phyloP scores from a whole-genome alignment of 2,329 filamentous ascomycete species.

The Sodiomyces alkalinus region DNA sequence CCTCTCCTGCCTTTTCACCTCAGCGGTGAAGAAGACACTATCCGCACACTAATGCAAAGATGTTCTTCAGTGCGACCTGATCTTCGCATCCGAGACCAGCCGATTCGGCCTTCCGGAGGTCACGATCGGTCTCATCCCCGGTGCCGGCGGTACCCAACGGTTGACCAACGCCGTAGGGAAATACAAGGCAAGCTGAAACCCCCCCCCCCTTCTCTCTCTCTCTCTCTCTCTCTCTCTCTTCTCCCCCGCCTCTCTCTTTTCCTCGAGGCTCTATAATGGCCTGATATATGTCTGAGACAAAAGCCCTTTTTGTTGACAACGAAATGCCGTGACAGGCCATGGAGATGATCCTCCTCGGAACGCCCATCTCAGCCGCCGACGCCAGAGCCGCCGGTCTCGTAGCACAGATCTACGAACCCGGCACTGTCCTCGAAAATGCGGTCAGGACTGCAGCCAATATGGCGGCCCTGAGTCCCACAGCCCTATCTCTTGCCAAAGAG shows the following conservation, averaged over 20 bases:
- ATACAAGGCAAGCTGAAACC: constrained; percentile 21
- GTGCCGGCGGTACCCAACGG: constrained; percentile 22
- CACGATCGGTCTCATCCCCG: constrained; percentile 20
- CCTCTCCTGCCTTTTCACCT: too few species aligned
- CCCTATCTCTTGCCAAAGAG: constrained; percentile 14
- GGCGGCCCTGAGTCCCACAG: constrained; percentile 12
- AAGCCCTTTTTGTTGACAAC: too few species aligned
- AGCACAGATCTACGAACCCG: constrained; percentile 12
- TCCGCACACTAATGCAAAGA: too few species aligned
- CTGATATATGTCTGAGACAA: background rate
- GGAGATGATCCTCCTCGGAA: constrained; percentile 14
- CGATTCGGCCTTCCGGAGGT: constrained; percentile 22
- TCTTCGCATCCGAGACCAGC: constrained; percentile 16
- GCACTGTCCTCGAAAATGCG: constrained; percentile 12
- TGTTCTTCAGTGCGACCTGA: constrained; percentile 19
- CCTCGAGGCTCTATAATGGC: background rate
- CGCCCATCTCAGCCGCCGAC: constrained; percentile 13
- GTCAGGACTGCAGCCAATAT: constrained; percentile 11
- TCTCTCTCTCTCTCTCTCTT: too few species aligned
- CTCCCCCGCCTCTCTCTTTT: too few species aligned
- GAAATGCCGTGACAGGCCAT: constrained; percentile 15
- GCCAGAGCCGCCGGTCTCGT: constrained; percentile 13
- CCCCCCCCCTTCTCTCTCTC: too few species aligned
- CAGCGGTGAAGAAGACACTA: too few species aligned
- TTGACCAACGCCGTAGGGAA: constrained; percentile 22